These are phyloP conservation scores for Wickerhamomyces chaumierensis DNA, from an alignment of 805 yeast genomes.

Conservation along the genomic window DNA sequence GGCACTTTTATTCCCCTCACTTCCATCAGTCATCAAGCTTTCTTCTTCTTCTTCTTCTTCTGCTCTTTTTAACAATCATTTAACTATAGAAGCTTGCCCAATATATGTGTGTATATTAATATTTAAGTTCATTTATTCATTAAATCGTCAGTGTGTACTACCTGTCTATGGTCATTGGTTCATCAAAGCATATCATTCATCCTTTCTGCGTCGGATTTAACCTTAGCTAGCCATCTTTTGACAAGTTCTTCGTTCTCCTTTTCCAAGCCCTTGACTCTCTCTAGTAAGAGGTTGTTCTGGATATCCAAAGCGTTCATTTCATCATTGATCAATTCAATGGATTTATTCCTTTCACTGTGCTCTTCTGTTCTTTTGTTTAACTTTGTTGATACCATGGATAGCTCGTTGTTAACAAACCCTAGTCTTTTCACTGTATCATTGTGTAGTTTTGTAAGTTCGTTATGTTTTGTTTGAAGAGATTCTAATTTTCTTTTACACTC, in stretches of 20 bases:
- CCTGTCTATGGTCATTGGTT: too few relatives aligned
- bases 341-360: conserved; percentile 34
- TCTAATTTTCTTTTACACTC: conserved; percentile 3
- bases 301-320: conserved; percentile 53
- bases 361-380: conserved; percentile 18
- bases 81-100: background rate
- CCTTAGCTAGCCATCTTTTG: conserved; percentile 48
- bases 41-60: too few relatives aligned
- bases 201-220: conserved; percentile 46
- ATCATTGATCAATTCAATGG: conserved; percentile 52
- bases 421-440: background rate
- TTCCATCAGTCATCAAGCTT: too few relatives aligned
- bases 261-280: conserved; percentile 24
- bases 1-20: background rate
- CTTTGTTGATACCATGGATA: conserved; percentile 19
- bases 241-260: conserved; percentile 41
- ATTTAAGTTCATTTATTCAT: too few relatives aligned
- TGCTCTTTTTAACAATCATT: too few relatives aligned
- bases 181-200: conserved; percentile 27
- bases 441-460: background rate
- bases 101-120: background rate
- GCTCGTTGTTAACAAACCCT: background rate
- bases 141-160: too few relatives aligned
- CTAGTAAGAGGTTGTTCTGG: conserved; percentile 32
- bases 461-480: background rate